Conservation (phyloP, 2,329 filamentous ascomycete species). For the Phoma sp. region DNA sequence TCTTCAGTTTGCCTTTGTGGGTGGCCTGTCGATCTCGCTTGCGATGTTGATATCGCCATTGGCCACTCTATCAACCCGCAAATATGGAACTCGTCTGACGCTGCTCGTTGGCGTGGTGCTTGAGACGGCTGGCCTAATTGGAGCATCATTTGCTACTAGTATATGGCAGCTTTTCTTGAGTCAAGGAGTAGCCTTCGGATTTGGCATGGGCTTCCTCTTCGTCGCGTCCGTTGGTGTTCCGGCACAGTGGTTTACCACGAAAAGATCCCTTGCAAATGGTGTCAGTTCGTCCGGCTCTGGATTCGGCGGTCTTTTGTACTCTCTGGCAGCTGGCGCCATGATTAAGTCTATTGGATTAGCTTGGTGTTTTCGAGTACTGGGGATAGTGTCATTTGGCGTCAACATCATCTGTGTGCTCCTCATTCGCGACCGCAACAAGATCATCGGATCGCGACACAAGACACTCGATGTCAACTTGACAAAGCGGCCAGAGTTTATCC, state of each 20-base stretch:
- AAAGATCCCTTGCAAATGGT: slow-evolving; percentile 50
- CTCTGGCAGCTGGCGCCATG: slow-evolving; percentile 43
- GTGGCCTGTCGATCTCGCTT: slow-evolving; percentile 45
- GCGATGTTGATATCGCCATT: slow-evolving; percentile 42
- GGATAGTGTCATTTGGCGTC: slow-evolving; percentile 33
- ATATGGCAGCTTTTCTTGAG: slow-evolving; percentile 52
- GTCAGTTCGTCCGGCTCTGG: slow-evolving; percentile 49
- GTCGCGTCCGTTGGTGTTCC: slow-evolving; percentile 45
- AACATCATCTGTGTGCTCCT: slow-evolving; percentile 37
- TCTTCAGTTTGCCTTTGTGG: slow-evolving; percentile 49
- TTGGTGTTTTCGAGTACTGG: slow-evolving; percentile 55
- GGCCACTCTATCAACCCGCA: slow-evolving; percentile 33
- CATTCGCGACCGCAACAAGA: slow-evolving; percentile 41
- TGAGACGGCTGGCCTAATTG: slow-evolving; percentile 42
- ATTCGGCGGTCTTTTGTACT: slow-evolving; percentile 44
- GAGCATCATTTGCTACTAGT: slow-evolving; percentile 43
- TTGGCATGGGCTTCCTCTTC: slow-evolving; percentile 50
- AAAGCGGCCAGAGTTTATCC: slow-evolving; percentile 37
- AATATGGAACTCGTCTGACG: slow-evolving; percentile 27
- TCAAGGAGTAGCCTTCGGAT: slow-evolving; percentile 50
- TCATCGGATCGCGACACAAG: slow-evolving; percentile 41
- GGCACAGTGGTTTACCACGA: slow-evolving; percentile 52
- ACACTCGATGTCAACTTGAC: slow-evolving; percentile 32
- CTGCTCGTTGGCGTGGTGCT: slow-evolving; percentile 45
- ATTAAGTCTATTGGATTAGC: slow-evolving; percentile 40